Evolutionary conservation across 768 basidiomycete genomes (phyloP), one percentile per base, ranked within the genome.

Genomic region (Lactarius quietus): DNA sequence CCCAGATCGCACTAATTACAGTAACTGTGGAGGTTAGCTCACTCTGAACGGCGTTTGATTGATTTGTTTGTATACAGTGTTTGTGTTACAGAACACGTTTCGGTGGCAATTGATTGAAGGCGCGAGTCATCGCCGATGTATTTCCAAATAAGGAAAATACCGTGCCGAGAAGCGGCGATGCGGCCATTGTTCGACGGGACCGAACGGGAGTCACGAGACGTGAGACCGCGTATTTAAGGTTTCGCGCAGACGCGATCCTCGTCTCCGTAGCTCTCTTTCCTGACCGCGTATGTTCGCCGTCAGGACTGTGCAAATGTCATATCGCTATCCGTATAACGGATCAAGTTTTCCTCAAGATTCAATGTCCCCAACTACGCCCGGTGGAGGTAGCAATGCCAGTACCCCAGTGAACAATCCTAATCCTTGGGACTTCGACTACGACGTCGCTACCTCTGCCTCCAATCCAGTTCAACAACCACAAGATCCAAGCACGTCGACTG

Each of bases 381-480:
- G 69, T 38, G 67, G 52, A 41, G 61, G 60, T 61, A 69, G 69
- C 67, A 65, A 58, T 53, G 41, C 59, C 28, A 68, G 66, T 51
- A 69, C 68, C 15, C 68, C 69, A 59, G 67, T 68, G 48, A 54
- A 61, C 53, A 62, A 64, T 39, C 61, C 69, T 60, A 64, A 69
- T 39, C 61, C 63, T 56, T 68, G 67, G 67, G 69, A 68, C 39
- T 68, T 54, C 54, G 69, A 69, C 29, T 68, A 53, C 54, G 69
- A 69, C 36, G 59, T 56, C 48, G 39, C 62, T 28, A 38, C 68
- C 65, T 45, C 61, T 15, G 43, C 64, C 29, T 6, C 65, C 15
- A 55, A 57, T 20, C 61, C 51, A 36, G 36, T n/a, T 29, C 67
- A 59, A 20, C 68, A 66, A 67, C 57, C 43, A 59, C 68, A 67